These are phyloP conservation scores for Daldinia eschscholtzii DNA, from an alignment of 2,329 filamentous ascomycete genomes.

Conservation along the genomic window DNA sequence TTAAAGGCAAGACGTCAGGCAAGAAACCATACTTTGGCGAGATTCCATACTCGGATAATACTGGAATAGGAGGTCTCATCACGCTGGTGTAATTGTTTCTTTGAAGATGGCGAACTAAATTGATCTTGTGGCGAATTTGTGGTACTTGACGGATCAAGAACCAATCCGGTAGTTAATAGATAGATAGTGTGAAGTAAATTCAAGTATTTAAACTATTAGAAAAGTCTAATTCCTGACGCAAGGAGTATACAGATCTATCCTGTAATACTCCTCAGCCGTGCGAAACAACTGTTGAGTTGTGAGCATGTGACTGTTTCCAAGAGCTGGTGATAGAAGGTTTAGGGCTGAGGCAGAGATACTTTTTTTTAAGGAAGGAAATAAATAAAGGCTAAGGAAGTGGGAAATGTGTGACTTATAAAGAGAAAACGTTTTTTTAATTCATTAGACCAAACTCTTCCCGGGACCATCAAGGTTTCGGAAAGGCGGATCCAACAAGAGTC, in stretches of 20 bases:
- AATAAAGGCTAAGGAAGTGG: conserved; percentile 12
- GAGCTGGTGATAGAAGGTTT: conserved; percentile 15
- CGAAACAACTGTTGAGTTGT: conserved; percentile 54
- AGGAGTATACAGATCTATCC: conserved; percentile 72
- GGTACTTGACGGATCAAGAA: background rate
- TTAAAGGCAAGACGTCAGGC: conserved; percentile 82
- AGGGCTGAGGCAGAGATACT: background rate
- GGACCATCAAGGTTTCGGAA: conserved; percentile 28
- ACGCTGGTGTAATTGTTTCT: conserved; percentile 37
- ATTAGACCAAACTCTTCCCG: background rate
- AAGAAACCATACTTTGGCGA: conserved; percentile 87
- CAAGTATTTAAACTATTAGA: conserved; percentile 42
- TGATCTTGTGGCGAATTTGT: conserved; percentile 18
- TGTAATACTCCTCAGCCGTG: conserved; percentile 74
- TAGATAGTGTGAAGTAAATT: background rate
- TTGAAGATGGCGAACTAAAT: background rate
- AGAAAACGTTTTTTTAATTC: conserved; percentile 29
- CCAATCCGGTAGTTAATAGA: conserved; percentile 1
- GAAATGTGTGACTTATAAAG: conserved; percentile 14
- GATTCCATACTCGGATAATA: conserved; percentile 82
- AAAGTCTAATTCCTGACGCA: conserved; percentile 66
- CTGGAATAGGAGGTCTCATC: conserved; percentile 72
- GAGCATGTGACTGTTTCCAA: conserved; percentile 53
- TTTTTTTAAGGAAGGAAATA: background rate
- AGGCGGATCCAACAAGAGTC: conserved; percentile 11